Conservation (phyloP, 192 early-diverging fungal species). For the Phlyctochytrium arcticum region DNA sequence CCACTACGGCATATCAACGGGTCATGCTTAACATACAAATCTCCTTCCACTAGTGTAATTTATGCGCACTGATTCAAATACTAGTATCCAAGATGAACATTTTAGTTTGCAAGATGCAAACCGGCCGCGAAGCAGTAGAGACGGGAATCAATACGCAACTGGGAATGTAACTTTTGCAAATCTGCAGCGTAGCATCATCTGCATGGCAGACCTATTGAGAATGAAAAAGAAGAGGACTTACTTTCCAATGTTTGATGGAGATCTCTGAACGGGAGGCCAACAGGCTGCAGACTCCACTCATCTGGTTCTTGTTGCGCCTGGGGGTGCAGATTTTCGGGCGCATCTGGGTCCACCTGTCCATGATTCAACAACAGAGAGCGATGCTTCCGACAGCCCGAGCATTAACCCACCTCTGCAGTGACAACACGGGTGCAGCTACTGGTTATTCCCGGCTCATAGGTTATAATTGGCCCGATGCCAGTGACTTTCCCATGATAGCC, state of each 20-base stretch:
- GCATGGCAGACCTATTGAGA: neutral
- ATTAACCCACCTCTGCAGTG: neutral
- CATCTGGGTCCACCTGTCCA: slow-evolving; percentile 18
- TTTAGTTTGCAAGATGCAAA: neutral
- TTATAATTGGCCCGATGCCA: slow-evolving; percentile 1
- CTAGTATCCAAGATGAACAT: too few relatives aligned
- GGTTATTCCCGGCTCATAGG: slow-evolving; percentile 33
- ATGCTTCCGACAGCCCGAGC: neutral
- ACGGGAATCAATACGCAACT: slow-evolving; percentile 17
- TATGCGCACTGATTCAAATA: too few relatives aligned
- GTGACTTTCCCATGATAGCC: neutral
- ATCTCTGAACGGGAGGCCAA: neutral
- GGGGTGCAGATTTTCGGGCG: neutral
- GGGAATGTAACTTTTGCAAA: neutral
- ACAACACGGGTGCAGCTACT: slow-evolving; percentile 16
- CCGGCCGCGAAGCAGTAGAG: slow-evolving; percentile 21
- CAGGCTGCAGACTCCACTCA: slow-evolving; percentile 23
- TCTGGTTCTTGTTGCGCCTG: slow-evolving; percentile 8
- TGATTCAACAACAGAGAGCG: neutral
- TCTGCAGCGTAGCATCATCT: too few relatives aligned
- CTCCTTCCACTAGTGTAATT: too few relatives aligned
- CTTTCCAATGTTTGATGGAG: slow-evolving; percentile 9
- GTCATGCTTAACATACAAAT: too few relatives aligned
- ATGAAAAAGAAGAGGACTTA: neutral
- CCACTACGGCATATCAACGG: too few relatives aligned